Evolutionary conservation across 306 rosid genomes (phyloP).

Genomic region (Vigna unguiculata): DNA sequence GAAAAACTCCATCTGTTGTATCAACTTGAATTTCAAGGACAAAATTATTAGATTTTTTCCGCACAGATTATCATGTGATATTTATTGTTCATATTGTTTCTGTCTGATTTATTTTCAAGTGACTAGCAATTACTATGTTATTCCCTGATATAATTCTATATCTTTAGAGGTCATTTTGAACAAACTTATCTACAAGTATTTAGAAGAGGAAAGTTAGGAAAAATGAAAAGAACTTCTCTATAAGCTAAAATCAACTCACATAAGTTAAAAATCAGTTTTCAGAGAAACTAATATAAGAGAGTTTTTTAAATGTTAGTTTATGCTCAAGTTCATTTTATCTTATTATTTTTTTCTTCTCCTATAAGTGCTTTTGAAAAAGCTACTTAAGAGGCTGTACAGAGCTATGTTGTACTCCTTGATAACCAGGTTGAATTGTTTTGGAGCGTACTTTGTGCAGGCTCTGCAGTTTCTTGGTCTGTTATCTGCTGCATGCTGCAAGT

Average conservation of each 20-base stretch:
- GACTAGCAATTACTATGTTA: constrained; percentile 6
- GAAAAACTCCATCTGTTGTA: neutral
- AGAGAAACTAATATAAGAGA: too few species aligned
- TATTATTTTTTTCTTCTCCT: too few species aligned
- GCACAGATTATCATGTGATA: neutral
- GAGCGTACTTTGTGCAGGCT: constrained; percentile 57
- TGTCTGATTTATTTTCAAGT: neutral
- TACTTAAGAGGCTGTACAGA: neutral
- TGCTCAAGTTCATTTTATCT: too few species aligned
- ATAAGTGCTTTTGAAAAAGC: too few species aligned
- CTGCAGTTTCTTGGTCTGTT: constrained; percentile 76
- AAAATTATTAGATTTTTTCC: neutral
- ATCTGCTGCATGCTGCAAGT: constrained; percentile 83
- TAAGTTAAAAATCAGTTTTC: too few species aligned
- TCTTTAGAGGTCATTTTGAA: neutral
- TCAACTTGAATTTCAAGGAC: constrained; percentile 16
- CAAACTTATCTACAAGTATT: too few species aligned
- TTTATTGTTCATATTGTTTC: constrained; percentile 11
- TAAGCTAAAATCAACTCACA: too few species aligned
- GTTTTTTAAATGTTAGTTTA: too few species aligned
- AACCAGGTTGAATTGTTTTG: constrained; percentile 26
- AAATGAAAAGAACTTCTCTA: too few species aligned
- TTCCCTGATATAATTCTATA: constrained; percentile 7
- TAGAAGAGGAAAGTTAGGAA: too few species aligned
- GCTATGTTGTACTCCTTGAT: constrained; percentile 14